Conservation (phyloP, 2,329 filamentous ascomycete genomes). For the Xylaria sp. region DNA sequence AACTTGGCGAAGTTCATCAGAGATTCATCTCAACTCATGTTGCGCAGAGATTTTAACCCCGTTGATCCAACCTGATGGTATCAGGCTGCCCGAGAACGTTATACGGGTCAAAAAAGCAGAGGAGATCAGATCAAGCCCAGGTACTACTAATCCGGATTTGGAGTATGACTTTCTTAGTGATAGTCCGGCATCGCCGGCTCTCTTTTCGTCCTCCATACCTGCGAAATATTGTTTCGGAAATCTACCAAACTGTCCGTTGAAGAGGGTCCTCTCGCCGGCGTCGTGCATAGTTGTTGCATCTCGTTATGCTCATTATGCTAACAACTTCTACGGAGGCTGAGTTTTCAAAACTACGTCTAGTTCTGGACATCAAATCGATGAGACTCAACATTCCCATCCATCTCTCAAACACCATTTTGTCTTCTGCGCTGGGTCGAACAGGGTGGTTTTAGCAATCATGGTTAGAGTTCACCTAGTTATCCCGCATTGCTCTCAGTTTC, state of each 20-base stretch:
- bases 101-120: neutral
- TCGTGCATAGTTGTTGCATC: neutral
- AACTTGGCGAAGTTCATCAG: constrained; percentile 1
- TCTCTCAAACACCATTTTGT: neutral
- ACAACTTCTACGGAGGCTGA: neutral
- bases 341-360: neutral
- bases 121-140: neutral
- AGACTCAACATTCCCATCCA: neutral
- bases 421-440: constrained; percentile 1
- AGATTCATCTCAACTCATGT: neutral
- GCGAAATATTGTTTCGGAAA: neutral
- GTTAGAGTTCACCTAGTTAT: neutral
- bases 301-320: neutral
- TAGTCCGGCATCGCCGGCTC: neutral
- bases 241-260: neutral
- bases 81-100: neutral
- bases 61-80: neutral
- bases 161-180: neutral
- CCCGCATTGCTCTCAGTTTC: neutral
- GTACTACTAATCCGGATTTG: neutral
- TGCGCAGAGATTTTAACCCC: constrained; percentile 6
- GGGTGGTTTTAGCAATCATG: neutral
- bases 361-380: neutral
- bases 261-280: neutral
- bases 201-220: neutral